Evolutionary conservation across 179 eudicot species (phyloP).

Genomic region (Gypsophila paniculata): DNA sequence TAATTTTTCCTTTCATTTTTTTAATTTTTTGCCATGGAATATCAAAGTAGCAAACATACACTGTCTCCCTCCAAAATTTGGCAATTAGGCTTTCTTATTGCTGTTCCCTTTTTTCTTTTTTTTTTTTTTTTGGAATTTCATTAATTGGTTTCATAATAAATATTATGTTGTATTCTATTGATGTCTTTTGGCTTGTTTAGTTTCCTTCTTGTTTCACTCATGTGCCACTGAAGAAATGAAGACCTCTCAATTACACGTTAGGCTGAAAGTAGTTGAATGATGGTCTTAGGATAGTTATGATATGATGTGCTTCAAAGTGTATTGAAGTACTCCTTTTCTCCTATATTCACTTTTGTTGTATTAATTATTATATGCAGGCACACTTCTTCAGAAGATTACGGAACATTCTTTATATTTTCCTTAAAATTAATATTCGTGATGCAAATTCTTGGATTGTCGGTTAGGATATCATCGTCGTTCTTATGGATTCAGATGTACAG

Average conservation of each 20-base stretch:
- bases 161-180: not conserved
- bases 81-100: not conserved
- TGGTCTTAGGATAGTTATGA: not conserved
- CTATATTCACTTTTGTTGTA: not conserved
- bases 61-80: not conserved
- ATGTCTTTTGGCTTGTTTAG: not conserved
- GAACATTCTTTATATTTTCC: slow-evolving; percentile 59
- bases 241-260: not conserved
- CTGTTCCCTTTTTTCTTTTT: not conserved
- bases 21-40: too few species aligned
- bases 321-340: not conserved
- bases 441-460: slow-evolving; percentile 75
- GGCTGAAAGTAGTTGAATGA: not conserved
- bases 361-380: slow-evolving; percentile 51
- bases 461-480: slow-evolving; percentile 68
- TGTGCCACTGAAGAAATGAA: not conserved
- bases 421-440: slow-evolving; percentile 63
- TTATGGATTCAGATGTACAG: slow-evolving; percentile 98
- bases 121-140: not conserved
- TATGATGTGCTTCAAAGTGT: not conserved
- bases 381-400: slow-evolving; percentile 60
- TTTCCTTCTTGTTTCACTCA: not conserved
- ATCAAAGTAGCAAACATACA: too few species aligned
- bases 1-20: not conserved
- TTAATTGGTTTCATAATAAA: not conserved